A percentile compares a stretch with the other conserved stretches of the same genome.
These are phyloP conservation scores for Penicillium capsulatum DNA, from an alignment of 2,329 filamentous ascomycete genomes.

Conservation along the genomic window DNA sequence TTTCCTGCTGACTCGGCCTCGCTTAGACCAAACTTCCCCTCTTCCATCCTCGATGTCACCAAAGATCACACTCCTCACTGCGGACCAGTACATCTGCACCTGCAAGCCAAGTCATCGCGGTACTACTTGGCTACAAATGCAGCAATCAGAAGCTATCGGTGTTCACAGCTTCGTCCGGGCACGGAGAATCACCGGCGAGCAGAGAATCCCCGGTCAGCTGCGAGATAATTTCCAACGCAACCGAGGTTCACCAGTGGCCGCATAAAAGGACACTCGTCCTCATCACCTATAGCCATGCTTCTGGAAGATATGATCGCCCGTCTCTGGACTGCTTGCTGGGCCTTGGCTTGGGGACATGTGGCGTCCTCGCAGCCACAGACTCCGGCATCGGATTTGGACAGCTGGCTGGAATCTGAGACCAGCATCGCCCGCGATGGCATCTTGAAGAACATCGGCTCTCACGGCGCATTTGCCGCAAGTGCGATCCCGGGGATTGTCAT, in stretches of 20 bases:
- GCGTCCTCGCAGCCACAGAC: constrained; percentile 10
- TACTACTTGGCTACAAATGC: too few relatives aligned
- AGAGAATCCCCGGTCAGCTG: too few relatives aligned
- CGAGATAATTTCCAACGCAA: background rate
- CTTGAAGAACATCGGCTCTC: constrained; percentile 53
- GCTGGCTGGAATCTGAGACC: constrained; percentile 39
- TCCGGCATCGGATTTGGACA: constrained; percentile 17
- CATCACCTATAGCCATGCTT: background rate
- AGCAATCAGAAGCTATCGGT: too few relatives aligned
- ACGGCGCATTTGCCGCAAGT: constrained; percentile 47
- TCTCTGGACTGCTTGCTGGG: constrained; percentile 19
- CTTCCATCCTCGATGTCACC: too few relatives aligned
- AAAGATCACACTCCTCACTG: too few relatives aligned
- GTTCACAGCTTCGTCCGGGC: too few relatives aligned
- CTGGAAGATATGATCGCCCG: constrained; percentile 15
- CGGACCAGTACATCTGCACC: too few relatives aligned
- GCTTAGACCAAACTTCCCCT: too few relatives aligned
- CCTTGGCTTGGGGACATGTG: constrained; percentile 18
- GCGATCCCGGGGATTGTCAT: constrained; percentile 51
- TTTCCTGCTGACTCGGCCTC: too few relatives aligned
- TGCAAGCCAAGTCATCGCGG: too few relatives aligned
- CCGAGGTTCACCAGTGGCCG: background rate
- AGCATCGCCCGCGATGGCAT: constrained; percentile 50
- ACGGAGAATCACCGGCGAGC: too few relatives aligned
- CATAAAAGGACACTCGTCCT: constrained; percentile 19